Evolutionary conservation across 148 eudicot genomes (phyloP), one percentile per base, ranked within the genome.

Genomic region (Rhododendron molle): DNA sequence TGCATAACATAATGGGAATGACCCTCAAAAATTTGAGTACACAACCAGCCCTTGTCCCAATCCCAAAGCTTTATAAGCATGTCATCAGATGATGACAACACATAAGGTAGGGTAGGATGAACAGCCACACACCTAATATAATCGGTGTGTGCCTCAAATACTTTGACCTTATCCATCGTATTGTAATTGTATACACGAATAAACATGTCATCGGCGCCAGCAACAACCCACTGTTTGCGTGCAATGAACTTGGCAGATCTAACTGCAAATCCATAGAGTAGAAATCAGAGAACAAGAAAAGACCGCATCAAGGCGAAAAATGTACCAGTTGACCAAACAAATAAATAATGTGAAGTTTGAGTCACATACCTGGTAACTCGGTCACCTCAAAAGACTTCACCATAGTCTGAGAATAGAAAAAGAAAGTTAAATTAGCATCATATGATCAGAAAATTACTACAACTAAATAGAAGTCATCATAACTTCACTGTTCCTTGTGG

Each of bases 51-150:
- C 84, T 96, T 96, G 76, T 96, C 99, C 99, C 98, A 95, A 87
- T 95, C 99, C 99, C 99, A 96, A 26, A 96, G 96, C 96, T 96
- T 95, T 80, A 96, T 96, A 88, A 96, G 98, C 98, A 95, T 94
- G 90, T 96, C 99, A 89, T 96, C 99, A 73, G 99, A 94, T 87
- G 99, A 95, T 81, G 99, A 96, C 88, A 96, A 86, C 86, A 96
- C 94, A 85, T 92, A 95, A 13, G 99, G 99, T 82, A 95, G 98
- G 73, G 96, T 94, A 67, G 99, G 98, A 86, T 96, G 99, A 85
- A 94, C 98, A 79, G 97, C 96, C 87, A 96, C 96, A 91, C 97
- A 96, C 88, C 98, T 92, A 83, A 96, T 95, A 81, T 94, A 96
- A 88, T 94, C 98, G 23, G 98, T 91, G 91, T 95, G 99, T 23